Base-by-base conservation (phyloP, 2,329 filamentous ascomycete genomes). In the Fusarium foetens region DNA sequence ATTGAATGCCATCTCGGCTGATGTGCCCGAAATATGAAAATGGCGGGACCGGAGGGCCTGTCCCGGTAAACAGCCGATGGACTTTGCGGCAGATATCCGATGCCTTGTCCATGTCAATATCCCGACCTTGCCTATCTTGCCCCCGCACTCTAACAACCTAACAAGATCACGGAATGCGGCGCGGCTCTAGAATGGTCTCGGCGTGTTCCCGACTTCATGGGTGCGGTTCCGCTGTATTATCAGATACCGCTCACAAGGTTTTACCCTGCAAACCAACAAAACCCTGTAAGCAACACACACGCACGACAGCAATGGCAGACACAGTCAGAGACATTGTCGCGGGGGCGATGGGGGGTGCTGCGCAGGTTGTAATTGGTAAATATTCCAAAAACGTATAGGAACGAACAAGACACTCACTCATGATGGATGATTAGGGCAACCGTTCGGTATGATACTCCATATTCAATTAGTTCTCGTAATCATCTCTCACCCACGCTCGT, bases 371-470 rank as follows among this genome's bases (percentile, higher is more conserved):
- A 12, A 41, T 41, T 8, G 39, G 39, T 41, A 12, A 41, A 1
- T 23, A 2, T 23, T 41, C 12, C 39, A 23, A n/a, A 8, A n/a
- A 1, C 7, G 1, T 8, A 13, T 13, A 0, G 11, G 7, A 23
- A 9, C 12, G 4, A 41, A 41, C 21, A 21, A 14, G 12, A 41
- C 13, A 14, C 12, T 6, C 8, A 8, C 21, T 41, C 39, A 41
- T 23, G 21, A 41, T 9, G 39, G 3, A 41, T 41, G 8, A 14
- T 8, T 5, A 23, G 39, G 39, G 21, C 39, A 41, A 14, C 39
- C 39, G 2, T 41, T 41, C 21, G 39, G 39, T 23, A 41, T 13
- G 39, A 41, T 41, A 14, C 4, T 14, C 12, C 21, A n/a, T 21
- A 9, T 41, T 13, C 13, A 25, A 25, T 25, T 25, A 9, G 12